Percentiles rank a stretch among this genome's conserved stretches.
Conservation (phyloP, 2,329 filamentous ascomycete species). For the Grosmannia penicillata region DNA sequence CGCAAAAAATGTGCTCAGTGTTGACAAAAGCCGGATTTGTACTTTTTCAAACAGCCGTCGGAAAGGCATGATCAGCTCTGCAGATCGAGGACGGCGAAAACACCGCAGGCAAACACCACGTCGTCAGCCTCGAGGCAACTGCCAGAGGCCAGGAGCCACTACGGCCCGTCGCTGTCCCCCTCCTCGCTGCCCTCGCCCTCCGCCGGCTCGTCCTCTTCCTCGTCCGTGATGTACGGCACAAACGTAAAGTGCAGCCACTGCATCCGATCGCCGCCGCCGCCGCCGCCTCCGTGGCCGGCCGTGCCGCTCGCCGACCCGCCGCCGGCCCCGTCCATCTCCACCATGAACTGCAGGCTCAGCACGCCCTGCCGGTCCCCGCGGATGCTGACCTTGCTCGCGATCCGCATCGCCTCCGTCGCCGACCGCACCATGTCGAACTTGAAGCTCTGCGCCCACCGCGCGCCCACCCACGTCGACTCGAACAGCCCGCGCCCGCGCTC, state of each 20-base stretch:
- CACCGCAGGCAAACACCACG: not conserved
- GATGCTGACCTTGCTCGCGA: conserved; percentile 84
- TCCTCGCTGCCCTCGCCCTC: conserved; percentile 18
- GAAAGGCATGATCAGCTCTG: no score
- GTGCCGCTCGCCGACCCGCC: no score
- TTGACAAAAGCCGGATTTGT: no score
- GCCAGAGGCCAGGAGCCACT: no score
- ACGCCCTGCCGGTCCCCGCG: conserved; percentile 81
- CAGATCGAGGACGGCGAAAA: no score
- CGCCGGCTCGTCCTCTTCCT: conserved; percentile 26
- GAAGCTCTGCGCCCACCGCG: conserved; percentile 56
- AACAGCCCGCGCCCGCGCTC: conserved; percentile 50
- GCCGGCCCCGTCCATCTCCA: conserved; percentile 51
- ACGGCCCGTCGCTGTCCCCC: conserved; percentile 2
- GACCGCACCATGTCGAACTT: conserved; percentile 78
- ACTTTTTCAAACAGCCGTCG: no score
- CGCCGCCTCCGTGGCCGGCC: not conserved
- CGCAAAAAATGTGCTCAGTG: no score
- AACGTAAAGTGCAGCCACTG: conserved; percentile 76
- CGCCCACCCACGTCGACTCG: conserved; percentile 55
- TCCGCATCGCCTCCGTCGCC: conserved; percentile 81
- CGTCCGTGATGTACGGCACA: conserved; percentile 56
- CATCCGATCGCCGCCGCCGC: conserved; percentile 15
- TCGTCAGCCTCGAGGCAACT: not conserved
- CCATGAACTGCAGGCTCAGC: conserved; percentile 89